Evolutionary conservation across 306 rosid genomes (phyloP).

Genomic region (Ormosia emarginata): DNA sequence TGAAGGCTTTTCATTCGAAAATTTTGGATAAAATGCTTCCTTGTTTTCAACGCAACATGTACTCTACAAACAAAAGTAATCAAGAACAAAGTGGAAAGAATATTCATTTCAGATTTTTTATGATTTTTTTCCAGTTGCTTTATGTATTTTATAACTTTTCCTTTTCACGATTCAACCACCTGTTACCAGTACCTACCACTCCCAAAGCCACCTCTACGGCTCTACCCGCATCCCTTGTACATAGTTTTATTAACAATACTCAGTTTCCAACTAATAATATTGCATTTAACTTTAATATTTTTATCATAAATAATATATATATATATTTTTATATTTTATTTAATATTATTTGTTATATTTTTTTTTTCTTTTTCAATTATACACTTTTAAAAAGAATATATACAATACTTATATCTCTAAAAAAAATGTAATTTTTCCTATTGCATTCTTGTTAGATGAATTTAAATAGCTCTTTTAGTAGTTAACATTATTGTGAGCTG

Average conservation of each 20-base stretch:
- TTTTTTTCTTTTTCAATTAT: too few relatives aligned
- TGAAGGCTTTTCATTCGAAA: not conserved
- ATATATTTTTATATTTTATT: too few relatives aligned
- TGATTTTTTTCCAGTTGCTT: slow-evolving; percentile 15
- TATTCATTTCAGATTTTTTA: slow-evolving; percentile 27
- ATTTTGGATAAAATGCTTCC: slow-evolving; percentile 33
- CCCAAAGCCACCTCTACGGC: slow-evolving; percentile 19
- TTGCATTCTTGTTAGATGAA: not conserved
- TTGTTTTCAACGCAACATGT: slow-evolving; percentile 51
- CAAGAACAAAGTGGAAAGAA: slow-evolving; percentile 17
- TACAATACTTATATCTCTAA: too few relatives aligned
- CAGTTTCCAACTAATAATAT: not conserved
- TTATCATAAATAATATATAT: too few relatives aligned
- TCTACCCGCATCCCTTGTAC: not conserved
- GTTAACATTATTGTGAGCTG: not conserved
- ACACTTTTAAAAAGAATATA: too few relatives aligned
- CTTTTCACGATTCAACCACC: slow-evolving; percentile 27
- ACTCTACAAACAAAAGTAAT: slow-evolving; percentile 40
- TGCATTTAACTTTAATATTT: too few relatives aligned
- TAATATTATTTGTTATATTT: too few relatives aligned
- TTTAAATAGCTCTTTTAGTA: not conserved
- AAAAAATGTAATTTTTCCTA: too few relatives aligned
- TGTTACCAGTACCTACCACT: slow-evolving; percentile 7
- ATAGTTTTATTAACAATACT: too few relatives aligned
- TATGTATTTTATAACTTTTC: slow-evolving; percentile 17